Evolutionary conservation across 1,139 yeast species (phyloP).

Genomic region (Kodamaea plutei): DNA sequence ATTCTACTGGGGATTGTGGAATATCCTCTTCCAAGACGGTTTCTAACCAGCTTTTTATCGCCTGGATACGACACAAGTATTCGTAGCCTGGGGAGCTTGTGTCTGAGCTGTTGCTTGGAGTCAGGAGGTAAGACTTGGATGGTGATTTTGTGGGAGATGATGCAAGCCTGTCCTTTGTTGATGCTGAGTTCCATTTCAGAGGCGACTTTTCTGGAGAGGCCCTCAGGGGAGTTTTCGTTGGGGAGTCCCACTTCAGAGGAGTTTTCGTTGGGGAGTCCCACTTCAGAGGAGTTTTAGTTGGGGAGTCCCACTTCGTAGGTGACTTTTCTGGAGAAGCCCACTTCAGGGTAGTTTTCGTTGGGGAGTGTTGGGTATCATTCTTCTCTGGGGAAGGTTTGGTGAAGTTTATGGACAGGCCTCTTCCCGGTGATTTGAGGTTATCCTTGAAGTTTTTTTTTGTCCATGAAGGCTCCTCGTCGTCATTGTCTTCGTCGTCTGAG

Average conservation of each 20-base stretch:
- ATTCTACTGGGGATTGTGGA: conserved; percentile 48
- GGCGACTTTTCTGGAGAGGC: conserved; percentile 2
- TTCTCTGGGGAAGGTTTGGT: conserved; percentile 2
- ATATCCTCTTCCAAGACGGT: conserved; percentile 52
- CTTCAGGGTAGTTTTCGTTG: conserved; percentile 1
- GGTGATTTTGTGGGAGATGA: conserved; percentile 11
- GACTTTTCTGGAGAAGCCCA: neutral
- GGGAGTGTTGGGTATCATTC: neutral
- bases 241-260: neutral
- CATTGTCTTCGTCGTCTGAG: conserved; percentile 8
- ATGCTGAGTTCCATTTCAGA: neutral
- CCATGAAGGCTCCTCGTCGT: conserved; percentile 23
- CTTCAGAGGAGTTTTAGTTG: neutral
- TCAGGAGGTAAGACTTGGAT: conserved; percentile 21
- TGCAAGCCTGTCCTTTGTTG: neutral
- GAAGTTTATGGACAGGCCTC: conserved; percentile 3
- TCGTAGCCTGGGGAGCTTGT: conserved; percentile 54
- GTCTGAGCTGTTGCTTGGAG: conserved; percentile 24
- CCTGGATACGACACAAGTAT: conserved; percentile 83
- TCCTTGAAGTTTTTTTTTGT: conserved; percentile 20
- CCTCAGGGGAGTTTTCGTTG: conserved; percentile 4
- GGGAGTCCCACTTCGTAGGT: neutral
- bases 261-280: neutral
- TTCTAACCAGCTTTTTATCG: conserved; percentile 61
- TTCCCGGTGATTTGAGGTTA: conserved; percentile 15